Evolutionary conservation across 768 basidiomycete species (phyloP).

Genomic region (Lepiota subincarnata): DNA sequence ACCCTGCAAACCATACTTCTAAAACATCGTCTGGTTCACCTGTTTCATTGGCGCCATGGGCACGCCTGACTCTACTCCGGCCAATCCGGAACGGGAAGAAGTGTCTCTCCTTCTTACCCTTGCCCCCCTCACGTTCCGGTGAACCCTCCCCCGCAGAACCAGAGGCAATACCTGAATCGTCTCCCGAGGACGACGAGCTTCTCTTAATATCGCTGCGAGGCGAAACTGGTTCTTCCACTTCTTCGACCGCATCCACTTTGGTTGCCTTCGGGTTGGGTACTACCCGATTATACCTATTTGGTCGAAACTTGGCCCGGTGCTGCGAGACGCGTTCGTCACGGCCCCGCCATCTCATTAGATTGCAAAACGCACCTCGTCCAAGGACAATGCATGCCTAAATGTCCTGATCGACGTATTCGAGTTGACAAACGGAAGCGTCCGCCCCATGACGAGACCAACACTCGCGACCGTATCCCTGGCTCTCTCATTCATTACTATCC

Average conservation of each 20-base stretch:
- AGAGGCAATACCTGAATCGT: constrained; percentile 3
- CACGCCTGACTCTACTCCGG: neutral
- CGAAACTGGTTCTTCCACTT: neutral
- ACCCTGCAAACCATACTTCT: constrained; percentile 81
- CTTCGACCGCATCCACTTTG: constrained; percentile 20
- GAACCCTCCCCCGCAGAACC: neutral
- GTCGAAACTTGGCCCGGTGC: too few relatives aligned
- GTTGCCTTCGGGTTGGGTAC: constrained; percentile 51
- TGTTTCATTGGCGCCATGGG: constrained; percentile 10
- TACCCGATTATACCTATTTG: constrained; percentile 21
- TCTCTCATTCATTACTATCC: neutral
- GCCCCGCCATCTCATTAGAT: neutral
- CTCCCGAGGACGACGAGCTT: constrained; percentile 13
- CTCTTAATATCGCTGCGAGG: neutral
- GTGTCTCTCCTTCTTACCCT: constrained; percentile 8
- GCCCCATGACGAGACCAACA: constrained; percentile 60
- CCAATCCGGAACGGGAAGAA: neutral
- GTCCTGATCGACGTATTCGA: constrained; percentile 59
- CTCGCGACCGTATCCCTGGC: constrained; percentile 79
- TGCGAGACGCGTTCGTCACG: neutral
- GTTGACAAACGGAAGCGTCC: constrained; percentile 63
- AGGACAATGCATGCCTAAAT: constrained; percentile 73
- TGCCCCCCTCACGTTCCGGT: constrained; percentile 1
- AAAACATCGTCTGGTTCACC: constrained; percentile 42
- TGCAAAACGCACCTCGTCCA: constrained; percentile 62